phyloP scores from a whole-genome alignment of 106 monocot species.

The Dioscorea dumetorum region DNA sequence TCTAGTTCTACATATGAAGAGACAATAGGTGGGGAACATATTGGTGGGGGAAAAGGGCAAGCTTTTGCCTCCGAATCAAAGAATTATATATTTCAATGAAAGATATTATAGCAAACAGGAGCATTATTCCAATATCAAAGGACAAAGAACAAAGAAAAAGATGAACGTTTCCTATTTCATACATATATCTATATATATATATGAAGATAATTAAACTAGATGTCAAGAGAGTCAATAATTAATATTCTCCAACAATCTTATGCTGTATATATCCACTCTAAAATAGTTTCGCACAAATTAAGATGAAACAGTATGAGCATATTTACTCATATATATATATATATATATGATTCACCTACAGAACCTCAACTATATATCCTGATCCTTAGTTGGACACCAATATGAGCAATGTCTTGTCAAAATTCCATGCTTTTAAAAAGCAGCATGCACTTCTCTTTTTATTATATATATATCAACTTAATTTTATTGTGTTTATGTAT shows the following conservation, averaged over 20 bases:
- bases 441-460: background rate
- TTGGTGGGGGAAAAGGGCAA: background rate
- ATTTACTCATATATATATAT: background rate
- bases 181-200: background rate
- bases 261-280: background rate
- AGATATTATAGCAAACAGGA: background rate
- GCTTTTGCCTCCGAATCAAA: background rate
- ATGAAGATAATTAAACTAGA: background rate
- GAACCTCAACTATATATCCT: background rate
- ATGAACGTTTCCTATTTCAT: background rate
- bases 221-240: background rate
- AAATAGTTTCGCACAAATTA: too few relatives aligned
- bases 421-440: too few relatives aligned
- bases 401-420: too few relatives aligned
- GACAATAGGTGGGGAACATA: background rate
- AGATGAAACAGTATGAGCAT: background rate
- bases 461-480: background rate
- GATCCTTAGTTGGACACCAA: background rate
- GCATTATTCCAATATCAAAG: background rate
- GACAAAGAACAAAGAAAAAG: background rate
- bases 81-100: background rate
- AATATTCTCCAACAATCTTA: background rate
- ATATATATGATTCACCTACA: background rate
- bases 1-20: background rate
- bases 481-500: background rate